phyloP scores from a whole-genome alignment of 2,329 filamentous ascomycete genomes.

The Cryphonectria radicalis region DNA sequence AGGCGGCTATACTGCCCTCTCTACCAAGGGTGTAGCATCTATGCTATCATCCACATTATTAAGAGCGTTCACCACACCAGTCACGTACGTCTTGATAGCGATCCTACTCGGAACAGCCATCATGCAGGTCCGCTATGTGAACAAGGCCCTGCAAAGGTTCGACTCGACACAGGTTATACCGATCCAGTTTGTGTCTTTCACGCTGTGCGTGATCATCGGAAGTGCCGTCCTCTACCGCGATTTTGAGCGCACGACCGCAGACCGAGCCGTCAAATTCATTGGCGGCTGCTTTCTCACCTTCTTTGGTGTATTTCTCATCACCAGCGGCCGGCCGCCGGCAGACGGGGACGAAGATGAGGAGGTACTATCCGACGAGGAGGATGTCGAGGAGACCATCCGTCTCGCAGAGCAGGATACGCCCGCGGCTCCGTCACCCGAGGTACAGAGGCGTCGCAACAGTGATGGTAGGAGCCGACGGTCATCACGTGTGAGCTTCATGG shows the following conservation, averaged over 20 bases:
- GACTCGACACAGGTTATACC: slow-evolving; percentile 98
- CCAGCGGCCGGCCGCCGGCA: slow-evolving; percentile 71
- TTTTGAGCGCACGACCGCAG: slow-evolving; percentile 79
- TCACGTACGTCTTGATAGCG: slow-evolving; percentile 84
- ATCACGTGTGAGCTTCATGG: slow-evolving; percentile 52
- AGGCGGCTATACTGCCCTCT: slow-evolving; percentile 95
- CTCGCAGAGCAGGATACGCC: slow-evolving; percentile 57
- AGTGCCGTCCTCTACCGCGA: slow-evolving; percentile 93
- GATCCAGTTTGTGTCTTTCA: slow-evolving; percentile 96
- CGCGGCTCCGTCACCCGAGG: slow-evolving; percentile 45
- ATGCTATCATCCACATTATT: slow-evolving; percentile 90
- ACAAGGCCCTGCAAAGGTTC: slow-evolving; percentile 84
- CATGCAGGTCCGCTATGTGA: slow-evolving; percentile 97
- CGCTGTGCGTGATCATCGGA: slow-evolving; percentile 90
- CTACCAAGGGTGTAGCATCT: slow-evolving; percentile 95
- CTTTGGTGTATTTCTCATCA: slow-evolving; percentile 95
- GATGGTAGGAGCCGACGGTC: slow-evolving; percentile 49
- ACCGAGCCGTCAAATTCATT: slow-evolving; percentile 81
- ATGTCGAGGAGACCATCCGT: slow-evolving; percentile 67
- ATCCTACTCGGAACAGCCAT: slow-evolving; percentile 83
- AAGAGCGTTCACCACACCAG: slow-evolving; percentile 85
- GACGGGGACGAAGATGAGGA: slow-evolving; percentile 65
- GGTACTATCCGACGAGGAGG: slow-evolving; percentile 57
- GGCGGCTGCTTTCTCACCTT: slow-evolving; percentile 92
- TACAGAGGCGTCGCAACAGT: slow-evolving; percentile 35